These are phyloP conservation scores for Ceratocystis papillata DNA, from an alignment of 2,329 filamentous ascomycete genomes.

Conservation along the genomic window DNA sequence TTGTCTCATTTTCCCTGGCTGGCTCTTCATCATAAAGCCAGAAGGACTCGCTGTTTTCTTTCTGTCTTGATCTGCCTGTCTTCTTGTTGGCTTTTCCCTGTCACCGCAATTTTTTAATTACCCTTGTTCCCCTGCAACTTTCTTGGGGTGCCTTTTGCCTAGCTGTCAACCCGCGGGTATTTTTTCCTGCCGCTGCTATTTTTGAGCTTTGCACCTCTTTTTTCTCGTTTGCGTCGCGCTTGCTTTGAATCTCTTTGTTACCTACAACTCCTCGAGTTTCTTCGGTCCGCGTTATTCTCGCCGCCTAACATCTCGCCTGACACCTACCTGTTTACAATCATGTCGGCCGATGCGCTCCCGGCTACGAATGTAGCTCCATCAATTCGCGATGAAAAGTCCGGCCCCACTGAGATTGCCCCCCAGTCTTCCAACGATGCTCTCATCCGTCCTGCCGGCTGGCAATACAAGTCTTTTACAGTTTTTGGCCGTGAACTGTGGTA, in stretches of 20 bases:
- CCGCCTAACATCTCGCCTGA: no score
- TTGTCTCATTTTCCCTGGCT: not conserved
- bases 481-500: conserved; percentile 51
- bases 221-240: no score
- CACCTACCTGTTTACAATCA: not conserved
- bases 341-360: conserved; percentile 5
- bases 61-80: not conserved
- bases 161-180: conserved; percentile 1
- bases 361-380: conserved; percentile 16
- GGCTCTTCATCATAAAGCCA: not conserved
- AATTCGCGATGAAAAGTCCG: conserved; percentile 25
- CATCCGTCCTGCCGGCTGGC: conserved; percentile 47
- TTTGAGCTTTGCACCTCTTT: not conserved
- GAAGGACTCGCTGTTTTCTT: not conserved
- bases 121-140: not conserved
- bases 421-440: conserved; percentile 18
- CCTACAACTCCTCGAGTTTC: no score
- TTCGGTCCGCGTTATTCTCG: no score
- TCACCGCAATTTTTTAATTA: conserved; percentile 11
- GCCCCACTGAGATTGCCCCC: conserved; percentile 16
- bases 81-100: not conserved
- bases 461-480: conserved; percentile 53
- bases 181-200: not conserved
- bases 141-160: not conserved
- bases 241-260: no score